Conservation (phyloP, 345 rosid genomes). For the Melaleuca alternifolia region DNA sequence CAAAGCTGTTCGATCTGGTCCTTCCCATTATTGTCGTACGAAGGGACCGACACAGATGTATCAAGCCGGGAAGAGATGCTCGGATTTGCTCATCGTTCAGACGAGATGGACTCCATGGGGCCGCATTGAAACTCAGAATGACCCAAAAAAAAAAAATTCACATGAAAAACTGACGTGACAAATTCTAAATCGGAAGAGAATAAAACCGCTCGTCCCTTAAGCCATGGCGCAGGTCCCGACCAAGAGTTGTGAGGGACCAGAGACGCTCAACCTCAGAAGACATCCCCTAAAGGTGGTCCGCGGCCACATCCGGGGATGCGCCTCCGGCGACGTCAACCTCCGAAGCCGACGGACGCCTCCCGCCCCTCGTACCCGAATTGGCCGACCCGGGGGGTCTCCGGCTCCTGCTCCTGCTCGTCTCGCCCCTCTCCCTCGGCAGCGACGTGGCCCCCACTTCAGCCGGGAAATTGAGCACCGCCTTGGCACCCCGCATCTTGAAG, state of each 20-base stretch:
- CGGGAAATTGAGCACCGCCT: conserved; percentile 63
- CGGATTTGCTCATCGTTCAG: not conserved
- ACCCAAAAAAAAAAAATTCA: not conserved
- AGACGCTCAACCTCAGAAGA: not conserved
- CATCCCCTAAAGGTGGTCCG: not conserved
- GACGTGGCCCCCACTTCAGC: conserved; percentile 12
- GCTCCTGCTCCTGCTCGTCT: not conserved
- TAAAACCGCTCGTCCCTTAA: not conserved
- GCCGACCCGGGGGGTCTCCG: not conserved
- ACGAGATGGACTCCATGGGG: not conserved
- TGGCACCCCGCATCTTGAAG: conserved; percentile 49
- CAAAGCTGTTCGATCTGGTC: not conserved
- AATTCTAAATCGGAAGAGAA: not conserved
- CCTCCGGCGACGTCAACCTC: not conserved
- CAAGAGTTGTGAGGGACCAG: not conserved
- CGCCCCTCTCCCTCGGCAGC: not conserved
- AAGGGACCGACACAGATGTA: not conserved
- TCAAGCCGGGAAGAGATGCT: not conserved
- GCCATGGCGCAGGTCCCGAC: not conserved
- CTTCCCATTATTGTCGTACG: not conserved
- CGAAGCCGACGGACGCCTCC: not conserved
- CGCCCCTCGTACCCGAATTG: not conserved
- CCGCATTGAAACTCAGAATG: not conserved
- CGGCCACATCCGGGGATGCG: not conserved
- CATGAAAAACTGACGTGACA: not conserved